Evolutionary conservation across 2,329 filamentous ascomycete genomes (phyloP).

Genomic region (Fusarium sp.): DNA sequence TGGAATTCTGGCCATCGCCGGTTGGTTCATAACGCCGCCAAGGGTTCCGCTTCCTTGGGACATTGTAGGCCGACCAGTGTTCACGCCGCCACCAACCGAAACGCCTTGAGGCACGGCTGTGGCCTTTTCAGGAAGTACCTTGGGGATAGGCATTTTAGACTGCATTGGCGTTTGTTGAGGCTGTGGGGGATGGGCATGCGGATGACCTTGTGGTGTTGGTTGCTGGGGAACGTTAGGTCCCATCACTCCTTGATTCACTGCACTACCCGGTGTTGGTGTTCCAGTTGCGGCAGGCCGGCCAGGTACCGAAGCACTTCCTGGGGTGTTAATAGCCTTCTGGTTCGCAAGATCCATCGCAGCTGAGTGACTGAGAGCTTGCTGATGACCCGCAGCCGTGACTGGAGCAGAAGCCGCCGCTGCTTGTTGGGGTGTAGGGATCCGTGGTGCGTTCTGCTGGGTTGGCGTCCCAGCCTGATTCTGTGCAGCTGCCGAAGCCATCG

Average conservation of each 20-base stretch:
- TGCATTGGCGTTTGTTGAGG: conserved; percentile 54
- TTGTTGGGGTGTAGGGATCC: conserved; percentile 63
- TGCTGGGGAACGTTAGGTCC: conserved; percentile 45
- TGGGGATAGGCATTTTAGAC: conserved; percentile 82
- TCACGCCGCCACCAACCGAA: conserved; percentile 68
- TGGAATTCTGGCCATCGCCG: conserved; percentile 82
- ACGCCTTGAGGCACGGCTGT: conserved; percentile 79
- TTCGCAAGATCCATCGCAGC: conserved; percentile 61
- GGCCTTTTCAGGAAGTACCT: conserved; percentile 74
- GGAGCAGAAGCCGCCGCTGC: conserved; percentile 51
- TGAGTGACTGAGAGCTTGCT: conserved; percentile 58
- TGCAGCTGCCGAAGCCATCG: conserved; percentile 51
- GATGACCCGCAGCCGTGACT: conserved; percentile 49
- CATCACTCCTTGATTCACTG: conserved; percentile 47
- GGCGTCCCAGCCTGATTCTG: conserved; percentile 56
- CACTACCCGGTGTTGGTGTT: conserved; percentile 44
- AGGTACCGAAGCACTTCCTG: conserved; percentile 44
- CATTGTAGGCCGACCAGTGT: conserved; percentile 81
- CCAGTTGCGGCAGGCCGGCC: conserved; percentile 45
- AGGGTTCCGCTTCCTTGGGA: conserved; percentile 79
- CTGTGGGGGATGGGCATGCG: conserved; percentile 60
- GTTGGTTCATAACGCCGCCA: conserved; percentile 86
- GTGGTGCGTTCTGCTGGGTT: conserved; percentile 58
- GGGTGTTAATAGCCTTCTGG: conserved; percentile 50
- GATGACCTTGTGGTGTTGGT: conserved; percentile 50